A percentile compares a stretch with the other conserved stretches of the same genome.
Evolutionary conservation across 1,139 yeast genomes (phyloP).

Genomic region (Yamadazyma sp.): DNA sequence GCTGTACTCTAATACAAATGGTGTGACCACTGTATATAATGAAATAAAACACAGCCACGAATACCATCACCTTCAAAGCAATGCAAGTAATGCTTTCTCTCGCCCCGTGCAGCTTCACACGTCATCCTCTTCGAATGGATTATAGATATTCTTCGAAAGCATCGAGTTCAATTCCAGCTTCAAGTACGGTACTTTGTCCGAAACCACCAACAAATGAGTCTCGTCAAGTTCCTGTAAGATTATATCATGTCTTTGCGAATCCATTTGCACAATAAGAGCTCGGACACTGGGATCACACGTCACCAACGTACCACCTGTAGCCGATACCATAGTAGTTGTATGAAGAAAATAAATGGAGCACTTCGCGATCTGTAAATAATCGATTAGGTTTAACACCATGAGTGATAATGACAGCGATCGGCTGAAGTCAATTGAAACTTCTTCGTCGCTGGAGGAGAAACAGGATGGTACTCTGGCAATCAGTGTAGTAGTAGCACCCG

Average conservation of each 20-base stretch:
- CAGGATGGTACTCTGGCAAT: background rate
- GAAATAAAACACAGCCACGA: no score
- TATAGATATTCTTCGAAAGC: constrained; percentile 79
- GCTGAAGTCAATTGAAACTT: background rate
- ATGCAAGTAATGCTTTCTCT: no score
- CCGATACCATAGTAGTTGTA: constrained; percentile 36
- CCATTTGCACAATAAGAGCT: constrained; percentile 81
- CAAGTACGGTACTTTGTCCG: constrained; percentile 69
- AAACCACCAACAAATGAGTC: constrained; percentile 80
- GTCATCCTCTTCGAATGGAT: constrained; percentile 74
- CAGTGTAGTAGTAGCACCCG: no score
- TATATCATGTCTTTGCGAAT: constrained; percentile 68
- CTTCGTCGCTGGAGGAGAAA: background rate
- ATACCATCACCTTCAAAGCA: no score
- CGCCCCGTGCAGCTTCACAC: no score
- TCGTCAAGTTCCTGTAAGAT: constrained; percentile 87
- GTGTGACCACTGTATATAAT: no score
- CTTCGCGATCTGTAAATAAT: background rate
- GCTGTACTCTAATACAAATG: no score
- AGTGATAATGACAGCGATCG: background rate
- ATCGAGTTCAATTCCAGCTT: constrained; percentile 74
- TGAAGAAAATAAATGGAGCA: background rate
- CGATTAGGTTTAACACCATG: no score
- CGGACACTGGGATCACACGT: constrained; percentile 87
- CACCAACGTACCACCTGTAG: constrained; percentile 46